These are phyloP conservation scores for Lentithecium fluviatile DNA, from an alignment of 495 filamentous ascomycete genomes.

Conservation along the genomic window DNA sequence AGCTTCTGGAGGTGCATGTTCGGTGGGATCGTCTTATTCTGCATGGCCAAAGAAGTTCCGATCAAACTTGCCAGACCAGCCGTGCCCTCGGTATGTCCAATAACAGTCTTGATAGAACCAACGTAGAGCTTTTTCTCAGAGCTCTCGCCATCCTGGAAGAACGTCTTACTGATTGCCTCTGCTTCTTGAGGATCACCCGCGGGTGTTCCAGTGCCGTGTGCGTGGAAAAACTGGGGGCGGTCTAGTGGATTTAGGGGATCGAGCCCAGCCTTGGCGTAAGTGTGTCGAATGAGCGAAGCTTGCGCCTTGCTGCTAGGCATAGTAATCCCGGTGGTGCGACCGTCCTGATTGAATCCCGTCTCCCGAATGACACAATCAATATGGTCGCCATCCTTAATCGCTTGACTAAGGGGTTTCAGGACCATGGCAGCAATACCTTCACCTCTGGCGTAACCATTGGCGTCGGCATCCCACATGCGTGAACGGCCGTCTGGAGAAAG, in stretches of 20 bases:
- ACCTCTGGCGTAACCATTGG: constrained; percentile 51
- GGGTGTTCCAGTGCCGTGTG: constrained; percentile 20
- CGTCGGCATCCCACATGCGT: constrained; percentile 48
- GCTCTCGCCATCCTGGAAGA: too few species aligned
- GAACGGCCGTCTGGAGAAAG: constrained; percentile 10
- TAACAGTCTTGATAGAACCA: constrained; percentile 39
- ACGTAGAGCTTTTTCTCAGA: too few species aligned
- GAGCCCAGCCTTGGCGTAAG: constrained; percentile 14
- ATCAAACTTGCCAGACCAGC: constrained; percentile 37
- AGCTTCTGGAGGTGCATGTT: constrained; percentile 7
- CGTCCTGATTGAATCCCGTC: constrained; percentile 20
- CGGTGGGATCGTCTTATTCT: constrained; percentile 28
- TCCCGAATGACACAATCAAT: constrained; percentile 20
- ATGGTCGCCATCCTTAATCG: constrained; percentile 18
- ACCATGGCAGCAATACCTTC: constrained; percentile 48
- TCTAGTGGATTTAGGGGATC: neutral
- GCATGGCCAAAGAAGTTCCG: constrained; percentile 29
- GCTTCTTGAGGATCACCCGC: constrained; percentile 47
- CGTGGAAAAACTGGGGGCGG: constrained; percentile 26
- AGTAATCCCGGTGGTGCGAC: constrained; percentile 7
- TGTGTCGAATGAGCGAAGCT: constrained; percentile 1
- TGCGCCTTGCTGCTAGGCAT: constrained; percentile 12
- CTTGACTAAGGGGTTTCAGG: constrained; percentile 39
- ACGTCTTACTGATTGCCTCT: constrained; percentile 20
- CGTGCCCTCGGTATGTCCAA: constrained; percentile 41